phyloP scores from a whole-genome alignment of 768 basidiomycete genomes.

The Phallus indusiatus region DNA sequence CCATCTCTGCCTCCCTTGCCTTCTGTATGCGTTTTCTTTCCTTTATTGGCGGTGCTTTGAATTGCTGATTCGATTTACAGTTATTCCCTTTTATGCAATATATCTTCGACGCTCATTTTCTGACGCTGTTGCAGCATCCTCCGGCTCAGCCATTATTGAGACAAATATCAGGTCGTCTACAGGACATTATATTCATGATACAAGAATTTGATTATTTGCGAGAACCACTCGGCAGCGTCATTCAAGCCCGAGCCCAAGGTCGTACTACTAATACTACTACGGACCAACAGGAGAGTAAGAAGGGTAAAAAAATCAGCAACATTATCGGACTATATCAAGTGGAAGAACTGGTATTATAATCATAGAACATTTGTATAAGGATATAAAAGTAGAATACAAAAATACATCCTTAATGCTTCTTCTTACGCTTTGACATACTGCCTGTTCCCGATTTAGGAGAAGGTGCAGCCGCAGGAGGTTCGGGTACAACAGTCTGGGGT shows the following conservation, averaged over 20 bases:
- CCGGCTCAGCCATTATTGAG: slow-evolving; percentile 48
- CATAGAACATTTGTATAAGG: no score
- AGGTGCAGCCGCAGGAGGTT: no score
- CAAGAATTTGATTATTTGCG: slow-evolving; percentile 46
- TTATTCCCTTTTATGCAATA: slow-evolving; percentile 51
- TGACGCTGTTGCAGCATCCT: slow-evolving; percentile 54
- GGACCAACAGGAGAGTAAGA: slow-evolving; percentile 16
- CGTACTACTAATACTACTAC: no score
- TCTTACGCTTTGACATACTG: no score
- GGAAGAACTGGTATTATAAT: slow-evolving; percentile 55
- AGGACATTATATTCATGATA: slow-evolving; percentile 43
- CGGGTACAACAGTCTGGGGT: no score
- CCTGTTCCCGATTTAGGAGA: no score
- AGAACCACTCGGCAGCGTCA: slow-evolving; percentile 56
- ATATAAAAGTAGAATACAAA: no score
- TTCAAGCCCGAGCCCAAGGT: slow-evolving; percentile 42
- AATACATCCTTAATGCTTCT: no score
- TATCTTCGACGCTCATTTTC: slow-evolving; percentile 63
- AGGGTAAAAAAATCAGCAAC: slow-evolving; percentile 38
- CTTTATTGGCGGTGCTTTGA: neutral
- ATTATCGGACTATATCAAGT: slow-evolving; percentile 60
- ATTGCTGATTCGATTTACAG: slow-evolving; percentile 25
- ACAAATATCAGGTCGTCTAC: slow-evolving; percentile 39
- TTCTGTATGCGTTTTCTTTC: neutral
- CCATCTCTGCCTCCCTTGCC: slow-evolving; percentile 2